A percentile compares a stretch with the other conserved stretches of the same genome.
These are phyloP conservation scores for Stagonosporopsis rhizophila DNA, from an alignment of 2,329 filamentous ascomycete genomes.

Conservation along the genomic window DNA sequence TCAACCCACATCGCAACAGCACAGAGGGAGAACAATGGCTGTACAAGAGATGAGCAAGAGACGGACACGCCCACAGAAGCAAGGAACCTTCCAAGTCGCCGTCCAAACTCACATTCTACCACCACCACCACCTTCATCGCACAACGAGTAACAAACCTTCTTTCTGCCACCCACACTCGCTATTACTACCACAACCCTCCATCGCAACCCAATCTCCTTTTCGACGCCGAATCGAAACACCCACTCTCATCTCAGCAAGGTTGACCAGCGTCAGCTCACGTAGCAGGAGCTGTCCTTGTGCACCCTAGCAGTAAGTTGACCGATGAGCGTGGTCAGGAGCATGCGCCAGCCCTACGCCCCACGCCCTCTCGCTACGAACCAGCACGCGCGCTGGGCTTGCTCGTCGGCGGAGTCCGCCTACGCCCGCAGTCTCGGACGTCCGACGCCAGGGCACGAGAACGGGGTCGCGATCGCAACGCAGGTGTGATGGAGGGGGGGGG, in stretches of 20 bases:
- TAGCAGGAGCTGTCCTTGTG: not conserved
- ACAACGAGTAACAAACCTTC: not conserved
- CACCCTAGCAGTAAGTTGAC: conserved; percentile 11
- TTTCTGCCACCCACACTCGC: conserved; percentile 9
- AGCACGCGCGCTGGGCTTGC: not conserved
- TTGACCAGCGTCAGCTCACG: not conserved
- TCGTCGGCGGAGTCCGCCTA: conserved; percentile 6
- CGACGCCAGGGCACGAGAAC: not conserved
- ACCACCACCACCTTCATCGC: not conserved
- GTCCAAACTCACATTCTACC: not conserved
- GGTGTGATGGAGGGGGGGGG: too few species aligned
- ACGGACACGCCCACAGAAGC: not conserved
- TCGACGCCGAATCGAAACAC: not conserved
- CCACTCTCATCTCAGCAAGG: not conserved
- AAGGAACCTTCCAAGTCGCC: not conserved
- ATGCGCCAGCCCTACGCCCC: conserved; percentile 3
- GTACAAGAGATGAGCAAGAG: not conserved
- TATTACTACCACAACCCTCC: not conserved
- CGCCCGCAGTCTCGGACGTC: not conserved
- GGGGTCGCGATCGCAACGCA: not conserved
- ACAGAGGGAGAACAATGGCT: not conserved
- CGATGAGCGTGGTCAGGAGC: conserved; percentile 6
- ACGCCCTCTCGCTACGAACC: not conserved
- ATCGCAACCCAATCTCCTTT: not conserved
- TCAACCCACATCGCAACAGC: too few species aligned